Evolutionary conservation across 2,329 filamentous ascomycete genomes (phyloP).

Genomic region (Lithohypha guttulata): DNA sequence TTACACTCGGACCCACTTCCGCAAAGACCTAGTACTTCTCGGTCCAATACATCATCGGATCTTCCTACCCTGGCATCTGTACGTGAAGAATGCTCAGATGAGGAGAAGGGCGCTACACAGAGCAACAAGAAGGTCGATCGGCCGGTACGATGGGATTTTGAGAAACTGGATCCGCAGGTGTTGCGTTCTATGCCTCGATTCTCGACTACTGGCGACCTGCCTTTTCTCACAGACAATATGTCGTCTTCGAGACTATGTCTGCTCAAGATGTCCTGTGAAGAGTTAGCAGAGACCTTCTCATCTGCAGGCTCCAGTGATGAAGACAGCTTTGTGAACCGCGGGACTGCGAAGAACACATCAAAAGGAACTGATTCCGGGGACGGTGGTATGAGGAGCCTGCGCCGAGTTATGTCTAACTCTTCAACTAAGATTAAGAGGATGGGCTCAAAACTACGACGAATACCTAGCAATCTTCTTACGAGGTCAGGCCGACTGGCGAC

Average conservation of each 20-base stretch:
- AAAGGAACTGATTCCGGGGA: not conserved
- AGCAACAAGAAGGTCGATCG: not conserved
- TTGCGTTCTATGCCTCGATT: slow-evolving; percentile 16
- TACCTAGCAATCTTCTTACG: slow-evolving; percentile 1
- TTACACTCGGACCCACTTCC: not conserved
- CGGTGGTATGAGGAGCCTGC: not conserved
- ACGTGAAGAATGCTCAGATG: slow-evolving; percentile 2
- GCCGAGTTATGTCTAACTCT: slow-evolving; percentile 2
- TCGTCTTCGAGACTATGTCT: not conserved
- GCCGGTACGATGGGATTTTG: slow-evolving; percentile 11
- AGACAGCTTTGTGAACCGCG: slow-evolving; percentile 2
- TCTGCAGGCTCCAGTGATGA: slow-evolving; percentile 2
- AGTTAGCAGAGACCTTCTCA: slow-evolving; percentile 1
- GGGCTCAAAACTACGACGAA: slow-evolving; percentile 1
- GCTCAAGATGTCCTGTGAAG: slow-evolving; percentile 2
- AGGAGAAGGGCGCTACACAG: not conserved
- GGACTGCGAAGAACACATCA: not conserved
- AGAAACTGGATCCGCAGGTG: slow-evolving; percentile 14
- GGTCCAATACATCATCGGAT: not conserved
- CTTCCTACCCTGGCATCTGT: not conserved
- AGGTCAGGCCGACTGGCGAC: too few relatives aligned
- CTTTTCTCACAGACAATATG: not conserved
- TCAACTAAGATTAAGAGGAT: slow-evolving; percentile 3
- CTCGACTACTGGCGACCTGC: slow-evolving; percentile 11
- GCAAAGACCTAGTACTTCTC: not conserved